Percentiles rank a stretch among this genome's conserved stretches.
Conservation (phyloP, 2,329 filamentous ascomycete species). For the Cercospora nicotianae region DNA sequence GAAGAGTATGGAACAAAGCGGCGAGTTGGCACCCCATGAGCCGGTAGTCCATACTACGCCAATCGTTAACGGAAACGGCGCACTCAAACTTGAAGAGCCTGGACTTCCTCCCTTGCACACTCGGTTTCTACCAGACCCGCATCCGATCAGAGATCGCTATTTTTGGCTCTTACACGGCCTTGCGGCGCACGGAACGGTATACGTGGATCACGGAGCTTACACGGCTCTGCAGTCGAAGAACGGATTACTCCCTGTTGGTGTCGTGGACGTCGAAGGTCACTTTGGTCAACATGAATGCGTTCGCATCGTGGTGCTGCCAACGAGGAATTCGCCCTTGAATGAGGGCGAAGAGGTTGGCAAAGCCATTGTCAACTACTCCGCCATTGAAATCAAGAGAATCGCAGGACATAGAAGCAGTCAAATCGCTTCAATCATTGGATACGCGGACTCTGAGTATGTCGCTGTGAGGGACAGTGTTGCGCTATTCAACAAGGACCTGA, state of each 20-base stretch:
- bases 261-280: conserved; percentile 81
- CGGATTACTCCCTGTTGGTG: conserved; percentile 83
- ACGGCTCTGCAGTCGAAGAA: conserved; percentile 78
- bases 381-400: conserved; percentile 77
- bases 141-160: conserved; percentile 86
- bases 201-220: conserved; percentile 88
- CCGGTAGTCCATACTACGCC: conserved; percentile 28
- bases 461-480: conserved; percentile 85
- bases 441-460: conserved; percentile 93
- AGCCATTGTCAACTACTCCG: conserved; percentile 90
- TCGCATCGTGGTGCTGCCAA: conserved; percentile 73
- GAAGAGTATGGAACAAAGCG: conserved; percentile 32
- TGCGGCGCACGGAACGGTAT: conserved; percentile 83
- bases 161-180: conserved; percentile 97
- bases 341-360: conserved; percentile 70
- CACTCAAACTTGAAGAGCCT: conserved; percentile 36
- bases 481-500: conserved; percentile 54
- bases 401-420: conserved; percentile 80
- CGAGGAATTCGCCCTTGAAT: conserved; percentile 48
- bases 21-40: conserved; percentile 26
- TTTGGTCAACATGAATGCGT: conserved; percentile 95
- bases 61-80: conserved; percentile 31
- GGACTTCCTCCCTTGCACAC: conserved; percentile 69
- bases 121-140: conserved; percentile 79
- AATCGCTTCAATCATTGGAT: conserved; percentile 78